Conservation (phyloP, 805 yeast species). For the Wickerhamomyces chaumierensis region DNA sequence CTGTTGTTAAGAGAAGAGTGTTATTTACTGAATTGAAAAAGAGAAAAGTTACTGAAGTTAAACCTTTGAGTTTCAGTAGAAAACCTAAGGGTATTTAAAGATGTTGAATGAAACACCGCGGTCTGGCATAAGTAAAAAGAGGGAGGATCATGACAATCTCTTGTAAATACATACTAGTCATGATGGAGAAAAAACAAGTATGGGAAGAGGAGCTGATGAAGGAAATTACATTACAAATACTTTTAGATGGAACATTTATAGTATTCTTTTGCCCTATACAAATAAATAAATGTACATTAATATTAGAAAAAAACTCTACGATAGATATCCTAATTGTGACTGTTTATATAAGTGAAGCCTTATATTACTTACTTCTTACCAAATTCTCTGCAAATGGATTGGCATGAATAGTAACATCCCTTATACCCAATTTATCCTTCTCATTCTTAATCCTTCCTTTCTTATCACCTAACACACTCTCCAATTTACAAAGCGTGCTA, state of each 20-base stretch:
- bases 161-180: too few species aligned
- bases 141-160: background rate
- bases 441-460: conserved; percentile 23
- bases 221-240: too few species aligned
- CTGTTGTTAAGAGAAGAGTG: conserved; percentile 75
- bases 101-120: too few species aligned
- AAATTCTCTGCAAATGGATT: conserved; percentile 27
- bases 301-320: too few species aligned
- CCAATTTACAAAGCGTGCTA: conserved; percentile 19
- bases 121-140: background rate
- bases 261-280: too few species aligned
- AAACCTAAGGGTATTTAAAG: conserved; percentile 15
- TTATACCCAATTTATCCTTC: conserved; percentile 20
- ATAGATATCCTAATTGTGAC: too few species aligned
- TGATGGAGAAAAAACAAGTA: too few species aligned
- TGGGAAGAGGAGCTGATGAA: too few species aligned
- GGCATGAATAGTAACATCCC: conserved; percentile 27
- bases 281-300: too few species aligned
- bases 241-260: too few species aligned
- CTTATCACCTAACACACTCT: conserved; percentile 20
- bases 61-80: conserved; percentile 38
- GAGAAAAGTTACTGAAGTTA: conserved; percentile 48
- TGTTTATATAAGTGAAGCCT: too few species aligned
- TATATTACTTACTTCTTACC: background rate
- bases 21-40: conserved; percentile 81